Evolutionary conservation across 1,284 basidiomycete species (phyloP).

Genomic region (Pseudozyma sp.): DNA sequence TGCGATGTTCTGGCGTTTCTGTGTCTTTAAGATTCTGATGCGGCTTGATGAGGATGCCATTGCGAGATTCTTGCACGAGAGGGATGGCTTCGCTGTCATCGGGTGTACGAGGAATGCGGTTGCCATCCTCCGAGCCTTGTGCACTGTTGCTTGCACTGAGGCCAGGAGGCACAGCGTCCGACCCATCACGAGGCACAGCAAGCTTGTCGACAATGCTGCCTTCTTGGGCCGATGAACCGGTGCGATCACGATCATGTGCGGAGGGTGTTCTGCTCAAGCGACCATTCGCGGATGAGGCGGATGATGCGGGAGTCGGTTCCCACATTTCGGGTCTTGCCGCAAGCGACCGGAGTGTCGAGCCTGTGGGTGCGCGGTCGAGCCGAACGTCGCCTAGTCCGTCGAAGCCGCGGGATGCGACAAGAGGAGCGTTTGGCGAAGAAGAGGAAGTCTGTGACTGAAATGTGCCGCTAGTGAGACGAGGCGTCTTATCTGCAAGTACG

Average conservation of each 20-base stretch:
- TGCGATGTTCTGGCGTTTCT: constrained; percentile 11
- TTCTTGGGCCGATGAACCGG: constrained; percentile 29
- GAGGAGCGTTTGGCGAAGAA: not conserved
- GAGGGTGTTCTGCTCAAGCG: constrained; percentile 2
- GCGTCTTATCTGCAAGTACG: constrained; percentile 26
- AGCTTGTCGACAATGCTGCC: constrained; percentile 49
- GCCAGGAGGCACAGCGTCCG: constrained; percentile 41
- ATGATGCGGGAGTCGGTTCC: constrained; percentile 22
- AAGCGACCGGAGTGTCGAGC: constrained; percentile 46
- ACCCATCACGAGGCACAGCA: constrained; percentile 34
- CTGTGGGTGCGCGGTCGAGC: constrained; percentile 39
- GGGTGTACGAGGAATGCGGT: constrained; percentile 40
- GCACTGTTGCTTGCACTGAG: constrained; percentile 42
- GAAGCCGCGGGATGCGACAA: constrained; percentile 1
- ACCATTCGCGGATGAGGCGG: constrained; percentile 8
- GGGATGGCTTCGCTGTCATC: constrained; percentile 30
- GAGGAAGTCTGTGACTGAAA: not conserved
- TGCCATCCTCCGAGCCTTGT: constrained; percentile 47
- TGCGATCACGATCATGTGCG: constrained; percentile 20
- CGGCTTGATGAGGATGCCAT: constrained; percentile 5
- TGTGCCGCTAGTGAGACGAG: constrained; percentile 15
- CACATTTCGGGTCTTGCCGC: constrained; percentile 35
- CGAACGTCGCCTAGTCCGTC: not conserved
- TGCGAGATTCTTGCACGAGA: constrained; percentile 7
- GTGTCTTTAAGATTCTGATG: constrained; percentile 8